Evolutionary conservation across 192 early-diverging fungal genomes (phyloP).

Genomic region (Podila epicladia): DNA sequence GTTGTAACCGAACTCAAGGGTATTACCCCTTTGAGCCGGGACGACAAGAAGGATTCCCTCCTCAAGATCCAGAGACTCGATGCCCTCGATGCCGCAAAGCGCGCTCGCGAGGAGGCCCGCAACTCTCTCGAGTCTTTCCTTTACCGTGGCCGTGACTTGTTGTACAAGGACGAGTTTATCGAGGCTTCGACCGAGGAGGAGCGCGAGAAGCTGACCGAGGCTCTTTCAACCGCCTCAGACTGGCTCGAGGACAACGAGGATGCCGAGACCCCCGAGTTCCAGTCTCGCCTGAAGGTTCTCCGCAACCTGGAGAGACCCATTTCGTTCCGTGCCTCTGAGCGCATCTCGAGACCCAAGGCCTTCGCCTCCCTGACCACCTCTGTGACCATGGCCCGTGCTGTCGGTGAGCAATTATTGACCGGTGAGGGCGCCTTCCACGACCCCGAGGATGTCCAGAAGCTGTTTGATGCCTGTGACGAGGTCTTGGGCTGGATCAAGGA

Average conservation of each 20-base stretch:
- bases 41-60: slow-evolving; percentile 50
- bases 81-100: slow-evolving; percentile 76
- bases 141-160: slow-evolving; percentile 85
- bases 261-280: slow-evolving; percentile 73
- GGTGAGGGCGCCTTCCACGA: slow-evolving; percentile 68
- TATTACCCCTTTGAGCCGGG: slow-evolving; percentile 59
- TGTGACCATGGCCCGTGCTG: slow-evolving; percentile 46
- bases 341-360: slow-evolving; percentile 54
- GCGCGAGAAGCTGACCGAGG: slow-evolving; percentile 67
- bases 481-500: slow-evolving; percentile 73
- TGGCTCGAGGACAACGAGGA: slow-evolving; percentile 88
- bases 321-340: slow-evolving; percentile 56
- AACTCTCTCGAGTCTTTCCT: slow-evolving; percentile 93
- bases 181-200: slow-evolving; percentile 77
- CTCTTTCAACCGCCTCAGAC: slow-evolving; percentile 69
- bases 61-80: slow-evolving; percentile 48
- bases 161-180: slow-evolving; percentile 78
- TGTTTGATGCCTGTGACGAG: slow-evolving; percentile 63
- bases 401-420: slow-evolving; percentile 59
- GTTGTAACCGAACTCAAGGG: slow-evolving; percentile 66
- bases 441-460: slow-evolving; percentile 60
- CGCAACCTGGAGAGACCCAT: slow-evolving; percentile 61
- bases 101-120: slow-evolving; percentile 79
- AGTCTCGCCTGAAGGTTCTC: slow-evolving; percentile 56
- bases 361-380: slow-evolving; percentile 42